Percentiles rank a stretch among this genome's conserved stretches.
Evolutionary conservation across 2,329 filamentous ascomycete genomes (phyloP).

Genomic region (Fusarium armeniacum): DNA sequence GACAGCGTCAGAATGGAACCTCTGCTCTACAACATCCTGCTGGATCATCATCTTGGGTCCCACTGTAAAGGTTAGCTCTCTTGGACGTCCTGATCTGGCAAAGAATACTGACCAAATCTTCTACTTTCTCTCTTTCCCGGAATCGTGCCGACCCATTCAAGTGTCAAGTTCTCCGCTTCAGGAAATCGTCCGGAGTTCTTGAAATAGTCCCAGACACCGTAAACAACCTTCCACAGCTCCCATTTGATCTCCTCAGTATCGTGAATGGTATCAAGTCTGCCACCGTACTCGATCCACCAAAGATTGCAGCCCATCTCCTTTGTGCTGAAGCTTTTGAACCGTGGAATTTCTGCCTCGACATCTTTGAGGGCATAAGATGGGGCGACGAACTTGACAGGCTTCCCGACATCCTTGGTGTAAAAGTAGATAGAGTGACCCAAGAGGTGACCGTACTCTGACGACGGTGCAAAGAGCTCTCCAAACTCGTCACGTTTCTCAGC

Average conservation of each 20-base stretch:
- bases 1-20: slow-evolving; percentile 15
- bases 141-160: slow-evolving; percentile 28
- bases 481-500: slow-evolving; percentile 26
- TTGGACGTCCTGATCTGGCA: accelerated
- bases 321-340: slow-evolving; percentile 27
- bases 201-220: slow-evolving; percentile 31
- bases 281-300: slow-evolving; percentile 32
- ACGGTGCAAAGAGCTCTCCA: slow-evolving; percentile 21
- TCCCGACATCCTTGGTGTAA: slow-evolving; percentile 25
- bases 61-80: not conserved
- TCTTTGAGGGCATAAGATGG: slow-evolving; percentile 24
- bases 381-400: slow-evolving; percentile 19
- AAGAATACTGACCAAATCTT: slow-evolving; percentile 7
- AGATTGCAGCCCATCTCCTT: slow-evolving; percentile 28
- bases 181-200: slow-evolving; percentile 26
- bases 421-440: slow-evolving; percentile 30
- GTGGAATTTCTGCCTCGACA: slow-evolving; percentile 11
- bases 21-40: slow-evolving; percentile 23
- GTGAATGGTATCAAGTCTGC: slow-evolving; percentile 26
- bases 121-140: slow-evolving; percentile 24
- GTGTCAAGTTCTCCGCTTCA: slow-evolving; percentile 19
- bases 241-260: slow-evolving; percentile 29
- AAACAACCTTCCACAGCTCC: slow-evolving; percentile 30
- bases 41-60: slow-evolving; percentile 25
- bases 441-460: slow-evolving; percentile 23